phyloP scores from a whole-genome alignment of 139 green algal species.

The Eudorina sp. region DNA sequence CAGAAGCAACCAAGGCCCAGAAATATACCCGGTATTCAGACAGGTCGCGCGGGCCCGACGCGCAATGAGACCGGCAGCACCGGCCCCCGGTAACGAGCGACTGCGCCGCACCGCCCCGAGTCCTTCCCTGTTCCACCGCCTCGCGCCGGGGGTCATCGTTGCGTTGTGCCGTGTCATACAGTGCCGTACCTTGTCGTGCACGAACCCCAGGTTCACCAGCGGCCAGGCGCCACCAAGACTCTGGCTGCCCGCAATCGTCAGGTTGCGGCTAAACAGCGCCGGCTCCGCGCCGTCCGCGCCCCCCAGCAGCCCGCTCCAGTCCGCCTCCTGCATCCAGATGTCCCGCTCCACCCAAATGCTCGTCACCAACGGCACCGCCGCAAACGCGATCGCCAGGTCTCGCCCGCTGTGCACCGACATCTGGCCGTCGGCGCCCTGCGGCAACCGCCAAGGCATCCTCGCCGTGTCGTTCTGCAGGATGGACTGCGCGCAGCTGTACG shows the following conservation, averaged over 20 bases:
- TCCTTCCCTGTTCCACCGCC: too few species aligned
- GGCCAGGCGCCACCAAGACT: not conserved
- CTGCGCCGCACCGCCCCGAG: too few species aligned
- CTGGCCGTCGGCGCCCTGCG: not conserved
- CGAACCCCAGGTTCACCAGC: slow-evolving; percentile 18
- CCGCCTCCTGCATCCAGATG: not conserved
- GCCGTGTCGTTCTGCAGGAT: not conserved
- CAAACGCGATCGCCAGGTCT: slow-evolving; percentile 2
- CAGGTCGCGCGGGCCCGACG: too few species aligned
- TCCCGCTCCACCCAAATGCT: not conserved
- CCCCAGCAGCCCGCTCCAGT: slow-evolving; percentile 13
- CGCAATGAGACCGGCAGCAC: too few species aligned
- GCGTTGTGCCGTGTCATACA: not conserved
- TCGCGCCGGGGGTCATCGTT: not conserved
- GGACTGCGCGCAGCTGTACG: not conserved
- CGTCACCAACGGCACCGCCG: not conserved
- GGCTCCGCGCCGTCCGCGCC: not conserved
- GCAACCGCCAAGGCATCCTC: not conserved
- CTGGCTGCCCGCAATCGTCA: not conserved
- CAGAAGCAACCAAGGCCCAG: too few species aligned
- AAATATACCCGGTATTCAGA: too few species aligned
- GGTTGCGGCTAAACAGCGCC: not conserved
- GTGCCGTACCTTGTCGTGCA: slow-evolving; percentile 1
- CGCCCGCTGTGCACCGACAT: not conserved
- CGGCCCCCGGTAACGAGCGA: too few species aligned